Conservation (phyloP, 192 early-diverging fungal genomes). For the Umbelopsis sp. region DNA sequence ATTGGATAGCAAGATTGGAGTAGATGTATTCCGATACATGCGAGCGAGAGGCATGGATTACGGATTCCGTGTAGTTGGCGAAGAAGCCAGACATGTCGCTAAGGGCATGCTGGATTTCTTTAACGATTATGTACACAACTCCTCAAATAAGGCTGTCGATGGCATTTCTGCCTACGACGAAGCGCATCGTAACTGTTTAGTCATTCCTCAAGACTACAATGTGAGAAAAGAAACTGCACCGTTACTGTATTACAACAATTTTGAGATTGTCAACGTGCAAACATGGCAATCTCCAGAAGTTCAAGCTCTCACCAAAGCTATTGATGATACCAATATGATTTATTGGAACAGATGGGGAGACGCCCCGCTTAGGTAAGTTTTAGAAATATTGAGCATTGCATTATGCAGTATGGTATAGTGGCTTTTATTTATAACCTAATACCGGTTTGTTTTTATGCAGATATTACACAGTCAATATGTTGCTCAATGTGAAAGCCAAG, state of each 20-base stretch:
- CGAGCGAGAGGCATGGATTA: constrained; percentile 16
- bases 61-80: background rate
- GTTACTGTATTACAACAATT: constrained; percentile 11
- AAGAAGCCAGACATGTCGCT: constrained; percentile 7
- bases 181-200: constrained; percentile 4
- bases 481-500: background rate
- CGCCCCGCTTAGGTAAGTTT: constrained; percentile 6
- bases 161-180: background rate
- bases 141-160: background rate
- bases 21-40: constrained; percentile 12
- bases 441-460: background rate
- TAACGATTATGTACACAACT: constrained; percentile 8
- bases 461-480: constrained; percentile 15
- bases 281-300: constrained; percentile 6
- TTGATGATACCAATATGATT: constrained; percentile 18
- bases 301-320: background rate
- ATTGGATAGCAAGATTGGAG: constrained; percentile 1
- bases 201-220: constrained; percentile 7
- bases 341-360: constrained; percentile 18
- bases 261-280: constrained; percentile 19
- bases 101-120: constrained; percentile 11
- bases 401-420: background rate
- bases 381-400: background rate
- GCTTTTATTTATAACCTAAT: background rate
- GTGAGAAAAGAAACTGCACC: background rate